Conservation (phyloP, 140 eudicot species). For the Eryngium alpinum region DNA sequence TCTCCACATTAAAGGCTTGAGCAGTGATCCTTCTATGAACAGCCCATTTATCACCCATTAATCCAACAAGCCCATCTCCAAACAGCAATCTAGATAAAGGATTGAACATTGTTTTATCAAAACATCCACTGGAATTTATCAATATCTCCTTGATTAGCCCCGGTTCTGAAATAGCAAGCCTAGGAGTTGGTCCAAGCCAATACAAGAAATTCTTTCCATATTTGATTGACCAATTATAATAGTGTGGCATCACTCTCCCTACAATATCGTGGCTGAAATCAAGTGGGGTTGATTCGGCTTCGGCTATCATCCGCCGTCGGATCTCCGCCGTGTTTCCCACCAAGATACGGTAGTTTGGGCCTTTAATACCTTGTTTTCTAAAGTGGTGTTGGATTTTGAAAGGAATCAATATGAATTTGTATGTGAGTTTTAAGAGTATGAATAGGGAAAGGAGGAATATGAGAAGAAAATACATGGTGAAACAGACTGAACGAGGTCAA, state of each 20-base stretch:
- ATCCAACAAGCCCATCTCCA: constrained; percentile 64
- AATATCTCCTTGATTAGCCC: constrained; percentile 54
- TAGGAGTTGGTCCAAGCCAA: constrained; percentile 66
- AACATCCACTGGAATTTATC: constrained; percentile 32
- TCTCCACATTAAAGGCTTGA: constrained; percentile 69
- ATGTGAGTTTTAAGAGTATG: constrained; percentile 18
- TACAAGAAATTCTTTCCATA: constrained; percentile 54
- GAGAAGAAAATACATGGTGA: constrained; percentile 4
- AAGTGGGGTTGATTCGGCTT: constrained; percentile 38
- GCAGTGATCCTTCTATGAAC: constrained; percentile 57
- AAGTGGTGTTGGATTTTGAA: constrained; percentile 48
- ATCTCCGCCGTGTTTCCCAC: constrained; percentile 61
- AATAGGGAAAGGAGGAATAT: neutral
- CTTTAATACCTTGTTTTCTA: constrained; percentile 42
- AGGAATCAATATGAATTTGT: constrained; percentile 42
- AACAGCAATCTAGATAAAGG: constrained; percentile 40
- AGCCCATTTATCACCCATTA: constrained; percentile 67
- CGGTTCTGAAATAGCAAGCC: constrained; percentile 58
- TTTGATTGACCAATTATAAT: constrained; percentile 46
- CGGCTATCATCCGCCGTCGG: constrained; percentile 51
- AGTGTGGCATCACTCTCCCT: constrained; percentile 58
- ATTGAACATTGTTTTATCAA: constrained; percentile 32
- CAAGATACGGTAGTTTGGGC: constrained; percentile 64
- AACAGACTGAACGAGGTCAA: too few relatives aligned
- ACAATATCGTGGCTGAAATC: constrained; percentile 46